Conservation (phyloP, 2,329 filamentous ascomycete species). For the Ilyonectria sp. region DNA sequence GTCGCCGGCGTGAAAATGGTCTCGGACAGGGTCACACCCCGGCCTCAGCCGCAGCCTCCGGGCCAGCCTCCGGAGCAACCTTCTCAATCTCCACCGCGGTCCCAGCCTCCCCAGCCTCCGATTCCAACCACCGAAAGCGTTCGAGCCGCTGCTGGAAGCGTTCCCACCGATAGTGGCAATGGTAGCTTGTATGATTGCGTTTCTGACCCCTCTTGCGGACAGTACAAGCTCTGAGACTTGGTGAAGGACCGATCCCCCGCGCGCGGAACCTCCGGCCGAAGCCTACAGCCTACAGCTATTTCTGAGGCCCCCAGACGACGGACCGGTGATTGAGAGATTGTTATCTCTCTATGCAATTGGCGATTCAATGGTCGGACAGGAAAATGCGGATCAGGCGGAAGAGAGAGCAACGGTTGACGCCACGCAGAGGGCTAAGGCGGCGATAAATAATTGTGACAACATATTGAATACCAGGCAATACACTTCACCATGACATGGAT, state of each 20-base stretch:
- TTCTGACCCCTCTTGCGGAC: background rate
- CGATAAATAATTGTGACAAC: background rate
- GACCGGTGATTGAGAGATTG: conserved; percentile 19
- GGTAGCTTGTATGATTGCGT: background rate
- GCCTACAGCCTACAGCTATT: background rate
- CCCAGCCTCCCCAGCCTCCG: conserved; percentile 8
- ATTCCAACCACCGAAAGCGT: conserved; percentile 12
- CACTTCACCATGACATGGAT: background rate
- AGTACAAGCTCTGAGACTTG: conserved; percentile 5
- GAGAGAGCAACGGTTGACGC: background rate
- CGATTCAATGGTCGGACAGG: background rate
- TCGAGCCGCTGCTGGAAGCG: conserved; percentile 10
- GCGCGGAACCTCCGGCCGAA: background rate
- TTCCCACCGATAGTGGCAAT: background rate
- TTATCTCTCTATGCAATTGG: too few relatives aligned
- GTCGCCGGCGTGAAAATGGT: background rate
- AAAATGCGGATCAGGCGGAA: background rate
- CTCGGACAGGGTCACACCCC: background rate
- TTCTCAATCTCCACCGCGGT: background rate
- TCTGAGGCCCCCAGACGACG: background rate
- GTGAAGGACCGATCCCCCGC: background rate
- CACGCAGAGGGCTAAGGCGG: background rate
- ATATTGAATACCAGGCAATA: background rate
- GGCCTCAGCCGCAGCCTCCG: conserved; percentile 16
- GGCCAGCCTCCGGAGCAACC: background rate